Evolutionary conservation across 169 alveolate species (phyloP).

Genomic region (Eimeria sp.): DNA sequence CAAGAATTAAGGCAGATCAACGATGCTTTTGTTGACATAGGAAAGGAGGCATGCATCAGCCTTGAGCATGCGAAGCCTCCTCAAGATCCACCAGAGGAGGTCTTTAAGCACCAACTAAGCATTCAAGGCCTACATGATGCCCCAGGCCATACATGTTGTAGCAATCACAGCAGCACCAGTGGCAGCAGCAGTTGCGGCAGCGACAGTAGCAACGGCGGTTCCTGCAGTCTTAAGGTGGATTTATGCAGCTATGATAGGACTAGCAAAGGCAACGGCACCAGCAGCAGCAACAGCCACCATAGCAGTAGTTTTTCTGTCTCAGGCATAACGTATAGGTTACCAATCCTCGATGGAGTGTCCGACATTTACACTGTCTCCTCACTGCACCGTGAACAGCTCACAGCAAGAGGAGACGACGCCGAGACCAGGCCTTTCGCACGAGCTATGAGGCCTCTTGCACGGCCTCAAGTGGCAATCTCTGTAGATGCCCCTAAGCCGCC

Average conservation of each 20-base stretch:
- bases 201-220: slow-evolving; percentile 16
- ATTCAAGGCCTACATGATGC: neutral
- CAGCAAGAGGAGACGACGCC: neutral
- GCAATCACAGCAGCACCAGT: neutral
- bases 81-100: neutral
- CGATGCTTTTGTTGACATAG: neutral
- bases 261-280: neutral
- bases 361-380: neutral
- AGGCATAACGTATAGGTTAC: neutral
- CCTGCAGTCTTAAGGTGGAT: neutral
- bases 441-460: neutral
- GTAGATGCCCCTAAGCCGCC: neutral
- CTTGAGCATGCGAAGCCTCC: neutral
- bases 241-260: neutral
- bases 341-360: neutral
- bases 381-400: neutral
- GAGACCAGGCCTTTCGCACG: neutral
- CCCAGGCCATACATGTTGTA: neutral
- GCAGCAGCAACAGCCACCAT: slow-evolving; percentile 5
- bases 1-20: neutral
- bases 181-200: slow-evolving; percentile 13
- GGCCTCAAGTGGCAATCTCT: neutral
- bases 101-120: neutral
- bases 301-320: neutral
- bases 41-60: neutral